Evolutionary conservation across 345 rosid species (phyloP).

Genomic region (Eucalyptus globulus): DNA sequence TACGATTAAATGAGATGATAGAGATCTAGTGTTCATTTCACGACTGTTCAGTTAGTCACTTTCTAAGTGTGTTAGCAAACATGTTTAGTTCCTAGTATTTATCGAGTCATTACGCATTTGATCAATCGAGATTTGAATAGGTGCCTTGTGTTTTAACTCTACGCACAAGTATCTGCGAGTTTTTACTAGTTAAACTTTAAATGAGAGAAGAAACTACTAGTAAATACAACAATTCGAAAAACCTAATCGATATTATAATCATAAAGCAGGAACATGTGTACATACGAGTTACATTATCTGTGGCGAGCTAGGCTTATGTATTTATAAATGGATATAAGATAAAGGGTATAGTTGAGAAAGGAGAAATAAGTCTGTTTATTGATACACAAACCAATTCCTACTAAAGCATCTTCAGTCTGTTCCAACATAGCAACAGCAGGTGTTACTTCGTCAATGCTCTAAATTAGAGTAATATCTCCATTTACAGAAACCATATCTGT

Average conservation of each 20-base stretch:
- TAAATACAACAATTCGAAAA: not conserved
- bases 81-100: not conserved
- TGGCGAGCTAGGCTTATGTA: not conserved
- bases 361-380: not conserved
- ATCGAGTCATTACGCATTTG: not conserved
- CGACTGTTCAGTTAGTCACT: not conserved
- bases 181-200: not conserved
- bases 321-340: too few relatives aligned
- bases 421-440: not conserved
- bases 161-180: not conserved
- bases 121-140: not conserved
- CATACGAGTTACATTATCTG: not conserved
- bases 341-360: not conserved
- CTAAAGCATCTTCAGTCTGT: not conserved
- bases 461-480: not conserved
- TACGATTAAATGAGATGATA: not conserved
- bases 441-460: not conserved
- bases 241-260: not conserved
- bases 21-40: not conserved
- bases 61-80: not conserved
- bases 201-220: not conserved
- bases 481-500: not conserved
- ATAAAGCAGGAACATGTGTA: not conserved
- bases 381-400: not conserved
- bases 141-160: not conserved